Evolutionary conservation across 257 asterid genomes (phyloP).

Genomic region (Ilex asprella): DNA sequence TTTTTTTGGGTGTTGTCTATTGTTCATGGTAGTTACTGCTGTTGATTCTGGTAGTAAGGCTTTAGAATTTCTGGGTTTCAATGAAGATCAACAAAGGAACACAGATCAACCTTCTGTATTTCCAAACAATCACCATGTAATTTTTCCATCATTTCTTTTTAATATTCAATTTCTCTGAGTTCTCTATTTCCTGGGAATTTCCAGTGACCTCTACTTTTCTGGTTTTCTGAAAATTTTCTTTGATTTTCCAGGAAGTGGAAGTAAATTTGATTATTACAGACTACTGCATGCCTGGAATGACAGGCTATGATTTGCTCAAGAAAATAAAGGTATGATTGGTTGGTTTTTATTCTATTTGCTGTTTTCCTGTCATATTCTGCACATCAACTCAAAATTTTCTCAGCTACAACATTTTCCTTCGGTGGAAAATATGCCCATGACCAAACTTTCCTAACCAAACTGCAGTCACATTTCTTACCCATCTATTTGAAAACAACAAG

Average conservation of each 20-base stretch:
- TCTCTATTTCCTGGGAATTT: background rate
- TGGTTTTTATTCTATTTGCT: background rate
- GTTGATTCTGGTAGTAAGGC: constrained; percentile 66
- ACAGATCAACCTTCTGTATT: constrained; percentile 26
- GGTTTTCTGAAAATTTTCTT: too few species aligned
- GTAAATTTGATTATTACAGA: constrained; percentile 52
- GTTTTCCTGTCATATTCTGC: background rate
- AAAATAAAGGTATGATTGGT: constrained; percentile 41
- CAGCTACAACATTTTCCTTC: background rate
- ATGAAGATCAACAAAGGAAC: constrained; percentile 15
- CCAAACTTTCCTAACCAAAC: constrained; percentile 18
- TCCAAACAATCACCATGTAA: constrained; percentile 34
- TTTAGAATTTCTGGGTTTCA: constrained; percentile 13
- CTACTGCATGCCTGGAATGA: constrained; percentile 65
- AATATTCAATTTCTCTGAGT: too few species aligned
- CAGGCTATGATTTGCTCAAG: constrained; percentile 61
- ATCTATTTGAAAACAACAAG: constrained; percentile 12
- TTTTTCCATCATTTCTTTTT: background rate
- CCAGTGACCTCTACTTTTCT: too few species aligned
- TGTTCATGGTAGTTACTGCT: constrained; percentile 38
- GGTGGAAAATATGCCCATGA: constrained; percentile 13
- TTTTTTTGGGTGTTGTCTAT: background rate
- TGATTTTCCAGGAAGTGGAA: constrained; percentile 32
- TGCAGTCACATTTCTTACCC: constrained; percentile 12
- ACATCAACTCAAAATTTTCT: background rate